phyloP scores from a whole-genome alignment of 73 alveolate species.

The Tetrahymena malaccensis region DNA sequence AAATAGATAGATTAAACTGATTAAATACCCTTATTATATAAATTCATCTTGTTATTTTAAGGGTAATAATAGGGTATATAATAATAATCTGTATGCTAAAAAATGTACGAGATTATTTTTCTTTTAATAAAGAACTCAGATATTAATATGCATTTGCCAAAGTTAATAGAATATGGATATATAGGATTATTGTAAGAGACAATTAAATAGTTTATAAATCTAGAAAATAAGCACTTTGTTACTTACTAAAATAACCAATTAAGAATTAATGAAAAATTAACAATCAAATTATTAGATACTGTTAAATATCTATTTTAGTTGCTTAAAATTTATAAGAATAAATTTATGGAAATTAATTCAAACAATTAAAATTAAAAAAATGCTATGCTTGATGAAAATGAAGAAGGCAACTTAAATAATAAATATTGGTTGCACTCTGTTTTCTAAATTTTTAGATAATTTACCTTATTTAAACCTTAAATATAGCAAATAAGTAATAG shows the following conservation, averaged over 20 bases:
- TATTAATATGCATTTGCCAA: background rate
- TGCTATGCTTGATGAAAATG: background rate
- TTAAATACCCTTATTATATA: too few species aligned
- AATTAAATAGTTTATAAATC: background rate
- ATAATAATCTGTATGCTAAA: background rate
- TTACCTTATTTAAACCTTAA: background rate
- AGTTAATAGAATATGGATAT: background rate
- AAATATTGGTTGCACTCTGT: background rate
- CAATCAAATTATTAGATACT: background rate
- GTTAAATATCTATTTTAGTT: too few species aligned
- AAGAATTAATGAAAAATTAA: background rate
- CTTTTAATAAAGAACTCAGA: background rate
- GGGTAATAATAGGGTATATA: background rate
- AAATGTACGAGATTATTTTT: background rate
- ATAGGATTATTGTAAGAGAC: background rate
- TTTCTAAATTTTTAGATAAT: too few species aligned
- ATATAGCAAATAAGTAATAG: too few species aligned
- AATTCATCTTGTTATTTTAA: too few species aligned
- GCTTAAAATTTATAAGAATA: background rate
- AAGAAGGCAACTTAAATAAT: background rate
- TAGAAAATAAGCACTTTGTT: background rate
- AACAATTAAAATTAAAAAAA: too few species aligned
- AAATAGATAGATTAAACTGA: too few species aligned
- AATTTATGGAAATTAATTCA: background rate
- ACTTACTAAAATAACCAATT: background rate